phyloP scores from a whole-genome alignment of 2,329 filamentous ascomycete species.

The Pseudocercospora fuligena region DNA sequence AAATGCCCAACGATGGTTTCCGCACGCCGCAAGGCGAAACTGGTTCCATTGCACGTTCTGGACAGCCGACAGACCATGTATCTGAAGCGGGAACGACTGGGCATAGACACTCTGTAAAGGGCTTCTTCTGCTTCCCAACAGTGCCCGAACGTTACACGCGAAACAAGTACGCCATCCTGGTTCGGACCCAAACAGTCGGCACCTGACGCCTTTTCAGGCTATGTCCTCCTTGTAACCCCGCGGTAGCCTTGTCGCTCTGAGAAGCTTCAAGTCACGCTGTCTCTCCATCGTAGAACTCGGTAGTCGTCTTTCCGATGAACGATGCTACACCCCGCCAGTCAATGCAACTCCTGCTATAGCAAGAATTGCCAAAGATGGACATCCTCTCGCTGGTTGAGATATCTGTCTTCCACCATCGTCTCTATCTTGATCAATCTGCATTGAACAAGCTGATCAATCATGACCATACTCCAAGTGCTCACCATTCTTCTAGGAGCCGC shows the following conservation, averaged over 20 bases:
- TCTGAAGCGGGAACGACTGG: too few species aligned
- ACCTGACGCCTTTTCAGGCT: not conserved
- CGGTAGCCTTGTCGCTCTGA: not conserved
- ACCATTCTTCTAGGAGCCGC: not conserved
- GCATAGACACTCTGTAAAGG: too few species aligned
- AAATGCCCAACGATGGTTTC: too few species aligned
- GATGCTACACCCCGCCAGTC: not conserved
- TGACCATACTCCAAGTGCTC: not conserved
- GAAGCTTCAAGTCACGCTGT: not conserved
- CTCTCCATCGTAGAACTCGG: not conserved
- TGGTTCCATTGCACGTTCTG: too few species aligned
- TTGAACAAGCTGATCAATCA: not conserved
- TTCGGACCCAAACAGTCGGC: not conserved
- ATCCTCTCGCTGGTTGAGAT: not conserved
- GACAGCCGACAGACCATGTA: too few species aligned
- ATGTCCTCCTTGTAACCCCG: not conserved
- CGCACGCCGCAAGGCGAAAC: too few species aligned
- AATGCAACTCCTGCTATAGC: not conserved
- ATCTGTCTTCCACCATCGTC: not conserved
- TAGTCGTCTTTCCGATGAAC: not conserved
- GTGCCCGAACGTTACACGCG: too few species aligned
- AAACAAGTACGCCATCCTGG: too few species aligned
- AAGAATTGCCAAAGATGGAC: not conserved
- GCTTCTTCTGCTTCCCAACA: too few species aligned
- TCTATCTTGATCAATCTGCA: not conserved